Evolutionary conservation across 2,329 filamentous ascomycete species (phyloP), one percentile per base, ranked within the genome.

Genomic region (Sclerotinia subarctica): DNA sequence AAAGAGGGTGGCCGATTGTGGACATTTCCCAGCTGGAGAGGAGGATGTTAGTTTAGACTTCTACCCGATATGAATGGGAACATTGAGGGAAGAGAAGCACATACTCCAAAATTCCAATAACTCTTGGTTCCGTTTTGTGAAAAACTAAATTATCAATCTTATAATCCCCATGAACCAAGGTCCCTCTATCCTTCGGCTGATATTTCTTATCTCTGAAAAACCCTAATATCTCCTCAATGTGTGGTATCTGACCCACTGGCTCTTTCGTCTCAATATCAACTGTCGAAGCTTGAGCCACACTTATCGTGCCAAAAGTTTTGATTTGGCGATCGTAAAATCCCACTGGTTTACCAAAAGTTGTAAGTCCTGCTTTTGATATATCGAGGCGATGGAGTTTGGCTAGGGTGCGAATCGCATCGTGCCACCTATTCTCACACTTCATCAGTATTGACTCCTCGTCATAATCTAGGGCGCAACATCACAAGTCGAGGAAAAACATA

Each of bases 91-190:
- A 53, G 2, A 7, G 38, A 24, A 44, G 38, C 13, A 80, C 85
- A 77, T 79, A 90, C 86, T 99, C 95, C 7, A 98, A 81, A 66
- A 98, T 93, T 5, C 94, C 95, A 79, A 98, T 94, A 17, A 98
- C 94, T 65, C 89, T 84, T 7, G 94, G 88, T 78, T 94, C 90
- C 0, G 91, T 94, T 80, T 91, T 91, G 81, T 97, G 92, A 78
- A 96, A 99, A 52, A 95, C 88, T 72, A 94, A 78, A 74, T 95
- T 95, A 78, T 95, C 91, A 76, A 94, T 96, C 82, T 98, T 99
- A 83, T 94, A 99, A 79, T 99, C 95, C 47, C 95, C 95, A 76
- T 98, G 95, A 42, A 98, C 89, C 71, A 97, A 85, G 5, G 89
- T 90, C 29, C 86, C 88, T 70, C 91, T 84, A 77, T 98, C 94